Evolutionary conservation across 768 basidiomycete species (phyloP), one percentile per base, ranked within the genome.

Genomic region (Amanita rubescens): DNA sequence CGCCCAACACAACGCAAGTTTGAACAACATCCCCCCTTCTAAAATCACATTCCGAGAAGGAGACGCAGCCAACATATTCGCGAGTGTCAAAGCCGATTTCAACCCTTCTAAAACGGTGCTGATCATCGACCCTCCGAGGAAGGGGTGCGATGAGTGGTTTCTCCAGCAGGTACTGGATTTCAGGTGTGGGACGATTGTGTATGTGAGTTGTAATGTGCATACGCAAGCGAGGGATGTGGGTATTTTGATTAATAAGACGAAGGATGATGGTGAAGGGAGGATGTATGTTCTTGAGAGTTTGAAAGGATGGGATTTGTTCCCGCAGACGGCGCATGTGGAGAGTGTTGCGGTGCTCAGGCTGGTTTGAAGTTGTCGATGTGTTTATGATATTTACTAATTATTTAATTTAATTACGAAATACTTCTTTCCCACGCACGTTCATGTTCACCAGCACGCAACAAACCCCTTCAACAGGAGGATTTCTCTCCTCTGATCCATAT

Each of bases 261-360:
- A 64, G 51, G 70, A 59, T 44, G 70, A 67, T 44, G 71, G 58
- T 38, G 71, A 59, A 54, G 65, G 63, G 60, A 71, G 67, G 60
- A 73, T 70, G 60, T 99, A 96, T 69, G 74, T 79, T 57, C 60
- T 99, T 62, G 89, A 94, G 70, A 90, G 84, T 60, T 59, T 96
- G 61, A 69, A 88, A 56, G 94, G 93, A 33, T 91, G 96, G 59
- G 95, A 98, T 72, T 64, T 99, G 51, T 99, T 98, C 72, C 92
- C 95, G 7, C 94, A 97, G 75, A 95, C 93, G 22, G 87, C 90
- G 11, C 94, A 97, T 74, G 91, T 95, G 8, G 93, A 97, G 70
- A 80, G 80, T 52, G 82, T 91, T 11, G 85, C 85, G 5, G 76
- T 90, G 25, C 69, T 90, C 60, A 73, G 80, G 57, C 68, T 84